phyloP scores from a whole-genome alignment of 1,139 yeast species.

The Blastobotrys buckinghamii region DNA sequence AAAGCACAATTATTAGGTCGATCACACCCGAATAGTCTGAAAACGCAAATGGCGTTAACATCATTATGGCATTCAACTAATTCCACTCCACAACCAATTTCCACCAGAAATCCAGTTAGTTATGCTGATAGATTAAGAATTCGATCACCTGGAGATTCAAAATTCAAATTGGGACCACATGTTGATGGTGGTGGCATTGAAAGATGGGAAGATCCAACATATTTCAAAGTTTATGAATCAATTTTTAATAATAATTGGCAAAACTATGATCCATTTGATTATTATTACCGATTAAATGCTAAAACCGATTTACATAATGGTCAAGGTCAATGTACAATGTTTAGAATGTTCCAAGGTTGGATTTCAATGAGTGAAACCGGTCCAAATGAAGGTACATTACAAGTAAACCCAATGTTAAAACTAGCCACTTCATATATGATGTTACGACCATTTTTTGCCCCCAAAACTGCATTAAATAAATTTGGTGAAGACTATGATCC shows the following conservation, averaged over 20 bases:
- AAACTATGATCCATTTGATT: slow-evolving; percentile 42
- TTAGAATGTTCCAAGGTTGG: slow-evolving; percentile 48
- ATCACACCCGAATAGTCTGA: slow-evolving; percentile 37
- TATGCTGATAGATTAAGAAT: slow-evolving; percentile 55
- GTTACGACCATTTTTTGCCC: slow-evolving; percentile 42
- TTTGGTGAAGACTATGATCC: slow-evolving; percentile 20
- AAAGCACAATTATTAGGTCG: slow-evolving; percentile 41
- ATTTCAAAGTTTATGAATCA: slow-evolving; percentile 37
- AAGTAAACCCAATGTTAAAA: slow-evolving; percentile 36
- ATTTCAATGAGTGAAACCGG: slow-evolving; percentile 37
- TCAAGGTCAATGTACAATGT: slow-evolving; percentile 36
- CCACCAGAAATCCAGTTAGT: slow-evolving; percentile 34
- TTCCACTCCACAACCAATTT: slow-evolving; percentile 20
- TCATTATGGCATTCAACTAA: slow-evolving; percentile 32
- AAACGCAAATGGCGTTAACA: slow-evolving; percentile 33
- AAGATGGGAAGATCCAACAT: slow-evolving; percentile 42
- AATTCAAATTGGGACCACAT: slow-evolving; percentile 39
- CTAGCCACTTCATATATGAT: slow-evolving; percentile 40
- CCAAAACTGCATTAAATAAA: slow-evolving; percentile 18
- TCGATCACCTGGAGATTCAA: slow-evolving; percentile 39
- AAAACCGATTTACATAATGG: slow-evolving; percentile 36
- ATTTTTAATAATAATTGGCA: slow-evolving; percentile 44
- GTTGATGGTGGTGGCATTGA: slow-evolving; percentile 45
- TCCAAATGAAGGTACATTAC: slow-evolving; percentile 43
- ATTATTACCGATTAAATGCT: slow-evolving; percentile 37